phyloP scores from a whole-genome alignment of 2,329 filamentous ascomycete genomes.

The Berkeleyomyces basicola region DNA sequence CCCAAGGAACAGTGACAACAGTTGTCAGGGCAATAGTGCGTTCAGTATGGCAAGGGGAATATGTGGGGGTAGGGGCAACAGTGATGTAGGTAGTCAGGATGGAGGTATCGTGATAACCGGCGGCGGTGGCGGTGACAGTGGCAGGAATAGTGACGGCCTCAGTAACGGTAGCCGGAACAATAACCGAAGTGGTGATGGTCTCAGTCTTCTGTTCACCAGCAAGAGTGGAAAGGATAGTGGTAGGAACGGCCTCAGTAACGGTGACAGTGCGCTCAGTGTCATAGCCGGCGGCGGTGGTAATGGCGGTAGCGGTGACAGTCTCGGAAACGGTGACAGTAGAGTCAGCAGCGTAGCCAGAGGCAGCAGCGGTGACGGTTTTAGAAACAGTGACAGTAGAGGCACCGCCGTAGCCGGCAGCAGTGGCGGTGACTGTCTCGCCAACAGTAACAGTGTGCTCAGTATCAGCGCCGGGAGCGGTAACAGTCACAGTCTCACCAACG shows the following conservation, averaged over 20 bases:
- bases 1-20: constrained; percentile 10
- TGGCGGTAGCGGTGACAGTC: constrained; percentile 19
- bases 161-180: constrained; percentile 10
- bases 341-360: constrained; percentile 1
- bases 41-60: constrained; percentile 5
- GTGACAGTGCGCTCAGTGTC: constrained; percentile 25
- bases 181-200: constrained; percentile 8
- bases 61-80: constrained; percentile 5
- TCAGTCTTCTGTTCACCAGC: constrained; percentile 4
- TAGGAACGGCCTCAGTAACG: constrained; percentile 20
- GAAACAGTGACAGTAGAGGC: constrained; percentile 16
- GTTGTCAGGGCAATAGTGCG: constrained; percentile 11
- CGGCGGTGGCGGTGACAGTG: constrained; percentile 10
- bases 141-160: constrained; percentile 8
- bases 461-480: constrained; percentile 6
- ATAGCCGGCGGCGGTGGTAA: constrained; percentile 21
- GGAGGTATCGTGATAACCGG: constrained; percentile 6
- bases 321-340: constrained; percentile 11
- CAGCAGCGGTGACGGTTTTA: constrained; percentile 8
- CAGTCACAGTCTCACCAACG: constrained; percentile 15
- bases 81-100: constrained; percentile 11
- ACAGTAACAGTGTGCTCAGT: constrained; percentile 3
- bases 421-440: constrained; percentile 12
- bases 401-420: constrained; percentile 23
- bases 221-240: constrained; percentile 16